These are phyloP conservation scores for Byssothecium circinans DNA, from an alignment of 2,329 filamentous ascomycete species.

Conservation along the genomic window DNA sequence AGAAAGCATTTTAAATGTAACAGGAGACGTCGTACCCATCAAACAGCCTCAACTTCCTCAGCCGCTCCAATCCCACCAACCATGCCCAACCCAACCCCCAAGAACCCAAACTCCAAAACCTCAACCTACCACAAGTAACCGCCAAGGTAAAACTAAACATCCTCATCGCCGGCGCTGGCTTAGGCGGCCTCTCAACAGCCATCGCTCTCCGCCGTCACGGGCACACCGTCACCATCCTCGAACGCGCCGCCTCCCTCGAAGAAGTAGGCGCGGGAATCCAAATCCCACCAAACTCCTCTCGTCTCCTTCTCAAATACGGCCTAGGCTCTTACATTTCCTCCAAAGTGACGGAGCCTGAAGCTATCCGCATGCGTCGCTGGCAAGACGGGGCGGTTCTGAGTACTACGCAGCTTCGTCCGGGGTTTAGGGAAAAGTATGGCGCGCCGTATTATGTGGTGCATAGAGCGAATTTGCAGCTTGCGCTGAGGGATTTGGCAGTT, in stretches of 20 bases:
- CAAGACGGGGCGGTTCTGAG: conserved; percentile 51
- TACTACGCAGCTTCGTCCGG: conserved; percentile 55
- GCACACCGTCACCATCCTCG: conserved; percentile 18
- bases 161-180: conserved; percentile 18
- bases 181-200: conserved; percentile 20
- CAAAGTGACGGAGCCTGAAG: conserved; percentile 42
- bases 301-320: conserved; percentile 52
- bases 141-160: conserved; percentile 13
- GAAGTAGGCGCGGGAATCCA: conserved; percentile 28
- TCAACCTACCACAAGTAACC: not conserved
- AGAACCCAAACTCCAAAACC: not conserved
- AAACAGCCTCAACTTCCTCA: conserved; percentile 18
- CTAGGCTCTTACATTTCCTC: conserved; percentile 30
- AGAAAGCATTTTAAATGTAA: not conserved
- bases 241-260: conserved; percentile 14
- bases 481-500: conserved; percentile 16
- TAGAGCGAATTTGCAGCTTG: conserved; percentile 21
- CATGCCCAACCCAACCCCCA: not conserved
- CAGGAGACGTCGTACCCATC: conserved; percentile 27
- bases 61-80: not conserved
- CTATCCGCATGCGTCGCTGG: conserved; percentile 55
- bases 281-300: conserved; percentile 37
- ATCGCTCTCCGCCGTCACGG: conserved; percentile 17
- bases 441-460: conserved; percentile 27
- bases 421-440: conserved; percentile 44